These are phyloP conservation scores for Penicillium hordei DNA, from an alignment of 2,329 filamentous ascomycete species.

Conservation along the genomic window DNA sequence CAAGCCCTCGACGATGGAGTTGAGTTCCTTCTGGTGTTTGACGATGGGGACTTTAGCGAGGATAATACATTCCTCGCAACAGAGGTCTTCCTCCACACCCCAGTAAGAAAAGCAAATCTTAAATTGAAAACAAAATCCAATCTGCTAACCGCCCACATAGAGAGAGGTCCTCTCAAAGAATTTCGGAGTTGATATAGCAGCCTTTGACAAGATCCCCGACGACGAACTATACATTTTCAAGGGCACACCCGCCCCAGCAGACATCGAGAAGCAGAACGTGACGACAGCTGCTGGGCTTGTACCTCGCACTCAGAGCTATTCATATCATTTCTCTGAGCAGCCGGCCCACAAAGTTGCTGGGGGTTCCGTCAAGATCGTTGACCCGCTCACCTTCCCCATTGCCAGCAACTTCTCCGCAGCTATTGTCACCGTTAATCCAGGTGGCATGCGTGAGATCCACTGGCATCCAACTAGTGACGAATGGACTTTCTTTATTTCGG, in stretches of 20 bases:
- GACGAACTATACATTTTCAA: slow-evolving; percentile 76
- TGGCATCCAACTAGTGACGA: slow-evolving; percentile 80
- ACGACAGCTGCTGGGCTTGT: slow-evolving; percentile 61
- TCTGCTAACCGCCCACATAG: slow-evolving; percentile 19
- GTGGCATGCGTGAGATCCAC: slow-evolving; percentile 75
- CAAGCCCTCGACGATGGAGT: slow-evolving; percentile 70
- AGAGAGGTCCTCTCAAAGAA: slow-evolving; percentile 57
- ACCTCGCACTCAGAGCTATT: slow-evolving; percentile 65
- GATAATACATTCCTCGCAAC: slow-evolving; percentile 75
- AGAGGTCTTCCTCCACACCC: slow-evolving; percentile 55
- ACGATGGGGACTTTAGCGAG: slow-evolving; percentile 60
- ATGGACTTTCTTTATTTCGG: slow-evolving; percentile 76
- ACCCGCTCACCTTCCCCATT: slow-evolving; percentile 73
- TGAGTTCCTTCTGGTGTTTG: slow-evolving; percentile 64
- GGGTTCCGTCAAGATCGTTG: slow-evolving; percentile 70
- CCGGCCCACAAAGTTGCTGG: slow-evolving; percentile 65
- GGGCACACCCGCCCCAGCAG: slow-evolving; percentile 61
- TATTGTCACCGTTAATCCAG: slow-evolving; percentile 68
- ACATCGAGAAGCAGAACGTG: slow-evolving; percentile 66
- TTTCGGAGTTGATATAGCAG: slow-evolving; percentile 49
- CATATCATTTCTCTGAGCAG: slow-evolving; percentile 70
- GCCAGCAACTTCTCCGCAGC: slow-evolving; percentile 72
- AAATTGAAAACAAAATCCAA: neutral
- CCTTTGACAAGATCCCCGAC: slow-evolving; percentile 63
- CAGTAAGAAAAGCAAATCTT: slow-evolving; percentile 21